Evolutionary conservation across 2,329 filamentous ascomycete species (phyloP).

Genomic region (Aspergillus neoniger): DNA sequence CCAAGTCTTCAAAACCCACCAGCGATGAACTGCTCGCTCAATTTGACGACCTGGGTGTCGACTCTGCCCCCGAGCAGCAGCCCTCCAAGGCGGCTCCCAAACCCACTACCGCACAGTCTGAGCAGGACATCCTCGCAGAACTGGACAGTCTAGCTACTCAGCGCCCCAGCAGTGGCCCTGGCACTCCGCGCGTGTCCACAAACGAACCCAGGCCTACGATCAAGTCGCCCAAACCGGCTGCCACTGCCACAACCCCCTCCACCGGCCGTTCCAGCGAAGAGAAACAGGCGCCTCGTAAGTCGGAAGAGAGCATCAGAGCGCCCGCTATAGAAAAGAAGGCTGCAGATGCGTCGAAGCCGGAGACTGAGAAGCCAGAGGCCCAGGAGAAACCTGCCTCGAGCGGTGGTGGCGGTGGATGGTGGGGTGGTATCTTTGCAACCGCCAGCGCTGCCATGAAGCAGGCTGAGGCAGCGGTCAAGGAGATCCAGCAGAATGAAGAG

Average conservation of each 20-base stretch:
- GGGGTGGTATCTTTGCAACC: constrained; percentile 81
- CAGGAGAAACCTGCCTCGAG: constrained; percentile 45
- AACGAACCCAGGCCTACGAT: constrained; percentile 53
- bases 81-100: constrained; percentile 30
- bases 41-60: constrained; percentile 50
- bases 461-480: constrained; percentile 88
- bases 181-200: constrained; percentile 71
- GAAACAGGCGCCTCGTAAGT: constrained; percentile 64
- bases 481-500: constrained; percentile 95
- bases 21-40: constrained; percentile 54
- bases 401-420: constrained; percentile 78
- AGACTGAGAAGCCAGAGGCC: constrained; percentile 46
- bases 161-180: constrained; percentile 69
- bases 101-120: constrained; percentile 35
- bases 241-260: constrained; percentile 38
- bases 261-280: constrained; percentile 66
- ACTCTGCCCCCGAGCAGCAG: constrained; percentile 31
- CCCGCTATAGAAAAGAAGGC: constrained; percentile 72
- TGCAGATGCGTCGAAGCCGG: constrained; percentile 48
- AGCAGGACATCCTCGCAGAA: constrained; percentile 82
- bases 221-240: constrained; percentile 56
- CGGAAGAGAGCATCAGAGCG: constrained; percentile 72
- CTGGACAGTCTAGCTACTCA: constrained; percentile 77
- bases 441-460: constrained; percentile 76
- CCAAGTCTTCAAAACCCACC: constrained; percentile 44